Percentiles rank a stretch among this genome's conserved stretches.
phyloP scores from a whole-genome alignment of 192 early-diverging fungal species.

The Dissophora globulifera region DNA sequence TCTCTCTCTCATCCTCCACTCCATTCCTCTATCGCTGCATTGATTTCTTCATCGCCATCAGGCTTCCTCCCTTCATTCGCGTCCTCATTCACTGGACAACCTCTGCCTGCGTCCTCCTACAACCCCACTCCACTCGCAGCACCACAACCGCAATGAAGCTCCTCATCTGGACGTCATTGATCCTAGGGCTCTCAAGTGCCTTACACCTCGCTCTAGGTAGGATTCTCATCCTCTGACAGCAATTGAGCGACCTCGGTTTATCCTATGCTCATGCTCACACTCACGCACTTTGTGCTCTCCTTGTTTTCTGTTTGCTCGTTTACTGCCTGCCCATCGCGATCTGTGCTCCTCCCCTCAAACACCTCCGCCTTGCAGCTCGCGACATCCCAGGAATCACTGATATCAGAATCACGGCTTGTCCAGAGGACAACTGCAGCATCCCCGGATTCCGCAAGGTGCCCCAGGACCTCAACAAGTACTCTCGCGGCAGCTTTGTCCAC shows the following conservation, averaged over 20 bases:
- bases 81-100: too few species aligned
- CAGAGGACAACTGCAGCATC: slow-evolving; percentile 31
- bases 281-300: too few species aligned
- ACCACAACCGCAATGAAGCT: slow-evolving; percentile 10
- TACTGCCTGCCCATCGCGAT: neutral
- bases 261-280: neutral
- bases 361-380: neutral
- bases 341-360: neutral
- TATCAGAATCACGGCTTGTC: slow-evolving; percentile 32
- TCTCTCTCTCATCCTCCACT: neutral
- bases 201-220: slow-evolving; percentile 27
- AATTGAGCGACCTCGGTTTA: neutral
- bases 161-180: slow-evolving; percentile 11
- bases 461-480: slow-evolving; percentile 43
- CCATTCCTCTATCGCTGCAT: neutral
- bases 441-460: slow-evolving; percentile 39
- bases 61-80: neutral
- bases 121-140: neutral
- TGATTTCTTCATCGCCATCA: neutral
- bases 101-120: too few species aligned
- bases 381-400: slow-evolving; percentile 25
- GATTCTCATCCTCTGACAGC: neutral
- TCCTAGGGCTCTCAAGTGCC: slow-evolving; percentile 26
- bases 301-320: neutral
- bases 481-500: slow-evolving; percentile 46